Percentiles rank a stretch among this genome's conserved stretches.
Conservation (phyloP, 768 basidiomycete species). For the Cystobasidium tubakii region DNA sequence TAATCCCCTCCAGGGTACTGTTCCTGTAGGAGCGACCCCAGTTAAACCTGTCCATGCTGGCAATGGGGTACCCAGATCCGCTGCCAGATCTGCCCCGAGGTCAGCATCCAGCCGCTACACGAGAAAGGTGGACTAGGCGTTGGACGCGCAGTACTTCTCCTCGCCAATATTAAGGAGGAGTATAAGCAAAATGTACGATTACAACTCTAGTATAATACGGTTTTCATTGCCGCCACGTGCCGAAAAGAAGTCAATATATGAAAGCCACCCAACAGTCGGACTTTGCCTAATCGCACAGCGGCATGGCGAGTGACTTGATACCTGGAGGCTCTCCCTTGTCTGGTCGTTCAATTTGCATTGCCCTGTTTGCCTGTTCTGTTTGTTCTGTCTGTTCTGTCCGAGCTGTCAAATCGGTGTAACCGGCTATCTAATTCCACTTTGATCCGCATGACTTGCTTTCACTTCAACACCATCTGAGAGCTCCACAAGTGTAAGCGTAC, state of each 20-base stretch:
- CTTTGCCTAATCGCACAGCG: no score
- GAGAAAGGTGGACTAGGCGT: constrained; percentile 25
- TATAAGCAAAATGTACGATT: no score
- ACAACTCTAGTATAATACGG: no score
- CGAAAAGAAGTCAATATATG: no score
- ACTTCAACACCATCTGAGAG: not conserved
- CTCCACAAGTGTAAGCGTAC: not conserved
- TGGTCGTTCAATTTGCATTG: no score
- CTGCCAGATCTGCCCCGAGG: not conserved
- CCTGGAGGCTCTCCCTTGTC: no score
- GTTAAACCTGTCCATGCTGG: constrained; percentile 2
- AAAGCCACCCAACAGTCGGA: no score
- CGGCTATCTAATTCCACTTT: not conserved
- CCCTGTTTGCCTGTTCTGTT: not conserved
- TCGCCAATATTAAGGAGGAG: no score
- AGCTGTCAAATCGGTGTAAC: not conserved
- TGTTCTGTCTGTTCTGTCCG: not conserved
- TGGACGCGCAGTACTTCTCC: not conserved
- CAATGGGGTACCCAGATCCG: not conserved
- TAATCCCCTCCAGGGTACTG: not conserved
- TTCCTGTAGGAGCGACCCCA: constrained; percentile 26
- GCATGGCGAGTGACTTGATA: no score
- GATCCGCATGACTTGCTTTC: constrained; percentile 1
- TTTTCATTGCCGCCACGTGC: no score
- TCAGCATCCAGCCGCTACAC: constrained; percentile 29